These are phyloP conservation scores for Endotrypanum monterogeii DNA, from an alignment of 208 protist genomes.

Conservation along the genomic window DNA sequence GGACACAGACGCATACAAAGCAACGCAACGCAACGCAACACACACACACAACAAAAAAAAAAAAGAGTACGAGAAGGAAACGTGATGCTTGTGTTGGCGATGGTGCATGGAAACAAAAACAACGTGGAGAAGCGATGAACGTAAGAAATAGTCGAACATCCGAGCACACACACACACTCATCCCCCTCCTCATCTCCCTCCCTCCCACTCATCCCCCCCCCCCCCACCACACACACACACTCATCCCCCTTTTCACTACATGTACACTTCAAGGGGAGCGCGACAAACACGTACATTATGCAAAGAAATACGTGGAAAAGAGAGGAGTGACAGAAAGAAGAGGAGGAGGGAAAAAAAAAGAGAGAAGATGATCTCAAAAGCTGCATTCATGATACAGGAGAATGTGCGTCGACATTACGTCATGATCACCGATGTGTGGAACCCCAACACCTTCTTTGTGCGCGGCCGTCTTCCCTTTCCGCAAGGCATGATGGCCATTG, in stretches of 20 bases:
- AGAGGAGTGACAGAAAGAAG: not conserved
- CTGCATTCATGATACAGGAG: slow-evolving; percentile 84
- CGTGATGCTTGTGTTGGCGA: no score
- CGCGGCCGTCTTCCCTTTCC: slow-evolving; percentile 73
- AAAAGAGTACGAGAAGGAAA: no score
- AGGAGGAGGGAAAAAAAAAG: not conserved
- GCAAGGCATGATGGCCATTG: slow-evolving; percentile 63
- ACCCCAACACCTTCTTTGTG: slow-evolving; percentile 64
- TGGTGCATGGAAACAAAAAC: no score
- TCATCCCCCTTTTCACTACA: not conserved
- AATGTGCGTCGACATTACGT: slow-evolving; percentile 66
- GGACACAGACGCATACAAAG: no score
- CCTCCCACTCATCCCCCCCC: not conserved
- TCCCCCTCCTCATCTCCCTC: not conserved
- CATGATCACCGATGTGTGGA: slow-evolving; percentile 61
- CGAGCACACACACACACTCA: not conserved
- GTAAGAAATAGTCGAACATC: no score
- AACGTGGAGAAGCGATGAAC: no score
- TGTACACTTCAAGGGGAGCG: no score
- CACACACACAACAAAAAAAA: no score
- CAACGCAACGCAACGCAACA: no score
- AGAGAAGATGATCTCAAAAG: slow-evolving; percentile 83
- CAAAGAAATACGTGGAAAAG: not conserved
- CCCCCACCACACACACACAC: not conserved
- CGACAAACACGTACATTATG: no score